Base-by-base conservation (phyloP, 1,284 basidiomycete species). In the Bondarzewia mesenterica region DNA sequence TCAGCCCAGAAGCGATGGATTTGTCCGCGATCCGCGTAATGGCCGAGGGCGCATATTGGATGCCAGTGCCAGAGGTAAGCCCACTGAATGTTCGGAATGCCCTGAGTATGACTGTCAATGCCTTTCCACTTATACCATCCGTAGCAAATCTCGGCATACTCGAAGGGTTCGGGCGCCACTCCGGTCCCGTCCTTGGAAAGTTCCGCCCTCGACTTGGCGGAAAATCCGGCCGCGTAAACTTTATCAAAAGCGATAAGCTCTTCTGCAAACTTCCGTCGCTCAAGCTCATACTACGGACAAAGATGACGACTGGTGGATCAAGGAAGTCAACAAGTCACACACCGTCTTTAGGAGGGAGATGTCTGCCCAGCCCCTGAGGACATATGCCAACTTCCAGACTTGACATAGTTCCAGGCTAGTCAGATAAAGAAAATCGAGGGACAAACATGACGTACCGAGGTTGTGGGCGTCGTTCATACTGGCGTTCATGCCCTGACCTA, bases 1-100 rank as follows among this genome's bases (percentile, higher is more conserved):
- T 63, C 20, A 87, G 65, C 21, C 70, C 68, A 15, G 58, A 52
- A 0, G 82, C 78, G n/a, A 40, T 3, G 38, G n/a, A 18, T 10
- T 10, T 10, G 16, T 22, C n/a, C 12, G 10, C 21, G 38, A 40
- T 18, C 38, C 14, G n/a, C 10, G 21, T 16, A 12, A 16, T 4
- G 10, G 38, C 10, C 14, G 21, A 18, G 16, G 14, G 21, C n/a
- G n/a, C n/a, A 22, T 22, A 40, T 14, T 14, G 38, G 38, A 22
- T 40, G 3, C 38, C 38, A 3, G 18, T 16, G 3, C n/a, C 38
- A 12, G 21, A 40, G 38, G 14, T 22, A 40, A 18, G 18, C 18
- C 38, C 18, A 40, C 38, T 4, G 12, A 4, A 22, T 40, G n/a
- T 40, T 22, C 10, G 14, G 21, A 12, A 20, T n/a, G n/a, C n/a